These are phyloP conservation scores for Westerdykella sp. DNA, from an alignment of 2,329 filamentous ascomycete genomes.

Conservation along the genomic window DNA sequence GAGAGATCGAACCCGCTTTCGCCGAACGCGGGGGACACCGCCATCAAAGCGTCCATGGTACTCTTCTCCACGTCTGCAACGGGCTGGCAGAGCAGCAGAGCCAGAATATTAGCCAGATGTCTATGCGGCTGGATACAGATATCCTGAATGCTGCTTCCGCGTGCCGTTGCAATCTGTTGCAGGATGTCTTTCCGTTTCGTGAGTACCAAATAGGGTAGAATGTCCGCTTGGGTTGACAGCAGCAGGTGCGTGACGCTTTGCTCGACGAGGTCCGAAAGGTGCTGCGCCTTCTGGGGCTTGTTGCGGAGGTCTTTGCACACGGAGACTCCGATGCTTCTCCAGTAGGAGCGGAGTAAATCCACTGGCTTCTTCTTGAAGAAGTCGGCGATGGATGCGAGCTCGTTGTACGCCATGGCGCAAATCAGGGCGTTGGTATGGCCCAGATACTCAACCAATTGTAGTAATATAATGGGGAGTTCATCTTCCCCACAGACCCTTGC, in stretches of 20 bases:
- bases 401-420: slow-evolving; percentile 74
- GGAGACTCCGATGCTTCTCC: slow-evolving; percentile 75
- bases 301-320: slow-evolving; percentile 75
- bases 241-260: slow-evolving; percentile 71
- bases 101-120: slow-evolving; percentile 55
- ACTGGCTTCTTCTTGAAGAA: slow-evolving; percentile 56
- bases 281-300: slow-evolving; percentile 73
- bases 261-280: slow-evolving; percentile 73
- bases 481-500: slow-evolving; percentile 71
- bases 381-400: slow-evolving; percentile 69
- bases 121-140: slow-evolving; percentile 51
- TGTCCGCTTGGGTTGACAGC: slow-evolving; percentile 68
- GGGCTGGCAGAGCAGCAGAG: slow-evolving; percentile 52
- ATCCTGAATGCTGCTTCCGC: slow-evolving; percentile 52
- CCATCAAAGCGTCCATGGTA: slow-evolving; percentile 61
- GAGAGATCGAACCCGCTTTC: slow-evolving; percentile 54
- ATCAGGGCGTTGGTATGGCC: slow-evolving; percentile 76
- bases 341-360: slow-evolving; percentile 77
- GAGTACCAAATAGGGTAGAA: slow-evolving; percentile 79
- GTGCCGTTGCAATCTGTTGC: slow-evolving; percentile 69
- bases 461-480: slow-evolving; percentile 77
- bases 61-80: slow-evolving; percentile 61
- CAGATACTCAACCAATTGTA: slow-evolving; percentile 79
- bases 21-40: slow-evolving; percentile 65
- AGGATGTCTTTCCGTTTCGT: slow-evolving; percentile 72